phyloP scores from a whole-genome alignment of 2,329 filamentous ascomycete genomes.

The Aspergillus costaricaensis region DNA sequence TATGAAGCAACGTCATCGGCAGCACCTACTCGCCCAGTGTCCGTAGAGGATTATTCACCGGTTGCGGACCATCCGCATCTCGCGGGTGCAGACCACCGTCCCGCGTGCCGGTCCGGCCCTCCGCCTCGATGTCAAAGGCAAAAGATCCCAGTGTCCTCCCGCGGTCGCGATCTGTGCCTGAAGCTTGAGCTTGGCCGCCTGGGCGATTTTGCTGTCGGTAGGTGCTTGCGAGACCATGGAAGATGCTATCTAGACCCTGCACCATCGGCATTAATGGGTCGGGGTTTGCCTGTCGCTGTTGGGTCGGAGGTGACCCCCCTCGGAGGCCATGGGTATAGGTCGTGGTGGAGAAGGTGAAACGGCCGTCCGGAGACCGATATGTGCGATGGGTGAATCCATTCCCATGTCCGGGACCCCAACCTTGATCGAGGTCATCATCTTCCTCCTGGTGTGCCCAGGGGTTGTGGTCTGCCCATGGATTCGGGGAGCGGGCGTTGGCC shows the following conservation, averaged over 20 bases:
- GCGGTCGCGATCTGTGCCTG: background rate
- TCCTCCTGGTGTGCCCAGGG: conserved; percentile 51
- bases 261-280: conserved; percentile 34
- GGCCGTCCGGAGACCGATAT: conserved; percentile 50
- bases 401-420: conserved; percentile 18
- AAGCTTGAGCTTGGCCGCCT: background rate
- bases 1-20: background rate
- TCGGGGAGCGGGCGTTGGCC: conserved; percentile 22
- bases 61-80: conserved; percentile 54
- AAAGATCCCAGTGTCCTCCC: conserved; percentile 9
- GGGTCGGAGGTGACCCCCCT: conserved; percentile 19
- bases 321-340: conserved; percentile 32
- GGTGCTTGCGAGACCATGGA: conserved; percentile 48
- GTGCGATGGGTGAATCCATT: conserved; percentile 38
- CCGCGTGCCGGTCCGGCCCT: conserved; percentile 11
- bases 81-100: conserved; percentile 49
- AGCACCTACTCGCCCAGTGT: conserved; percentile 51
- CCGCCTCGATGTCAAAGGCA: conserved; percentile 6
- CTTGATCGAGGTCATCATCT: conserved; percentile 43
- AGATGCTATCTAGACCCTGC: conserved; percentile 47
- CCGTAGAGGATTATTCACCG: conserved; percentile 48
- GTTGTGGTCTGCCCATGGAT: conserved; percentile 48
- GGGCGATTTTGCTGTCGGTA: conserved; percentile 19
- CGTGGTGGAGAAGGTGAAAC: conserved; percentile 43
- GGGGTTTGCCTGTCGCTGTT: conserved; percentile 13